Base-by-base conservation (phyloP, 208 protist species). In the Plasmodiophora brassicae region DNA sequence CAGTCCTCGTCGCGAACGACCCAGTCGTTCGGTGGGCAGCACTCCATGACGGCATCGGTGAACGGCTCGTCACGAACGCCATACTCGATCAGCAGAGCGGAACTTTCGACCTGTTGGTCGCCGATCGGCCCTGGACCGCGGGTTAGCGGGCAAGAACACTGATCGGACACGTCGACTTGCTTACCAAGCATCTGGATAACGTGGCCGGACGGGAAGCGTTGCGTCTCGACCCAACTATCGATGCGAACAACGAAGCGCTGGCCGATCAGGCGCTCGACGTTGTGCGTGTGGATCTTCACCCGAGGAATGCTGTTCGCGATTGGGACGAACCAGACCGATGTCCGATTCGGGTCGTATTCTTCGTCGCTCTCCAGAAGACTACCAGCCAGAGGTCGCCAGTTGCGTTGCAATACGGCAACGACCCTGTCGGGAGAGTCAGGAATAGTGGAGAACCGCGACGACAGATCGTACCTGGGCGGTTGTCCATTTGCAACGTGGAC, bases 91-190 rank as follows among this genome's bases (percentile, higher is more conserved):
- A 97, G 86, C 0, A 96, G 78, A 0, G 91, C 91, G 43, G 91
- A 84, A 0, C 91, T 94, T 85, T 97, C 95, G 0, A 93, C 91
- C 28, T 95, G 91, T 38, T 94, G 90, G 38, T 94, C 90, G 50
- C 94, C 94, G n/a, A 92, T 89, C 0, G 14, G 0, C 32, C 65
- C 65, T 78, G 65, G 5, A 38, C 14, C 5, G n/a, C 5, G n/a
- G n/a, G 41, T 32, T 38, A 78, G n/a, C 14, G 25, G 14, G 50
- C 25, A 57, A 57, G 50, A 57, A 28, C 25, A 25, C 25, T 57
- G 50, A 57, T 28, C 25, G 14, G 50, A 57, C 14, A 57, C 50
- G 50, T 25, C 20, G 25, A 57, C 86, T 46, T 46, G 28, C 22
- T n/a, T 43, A n/a, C 90, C 90, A 45, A 94, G 45, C 44, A 88